Conservation (phyloP, 768 basidiomycete genomes). For the Lactifluus piperatus region DNA sequence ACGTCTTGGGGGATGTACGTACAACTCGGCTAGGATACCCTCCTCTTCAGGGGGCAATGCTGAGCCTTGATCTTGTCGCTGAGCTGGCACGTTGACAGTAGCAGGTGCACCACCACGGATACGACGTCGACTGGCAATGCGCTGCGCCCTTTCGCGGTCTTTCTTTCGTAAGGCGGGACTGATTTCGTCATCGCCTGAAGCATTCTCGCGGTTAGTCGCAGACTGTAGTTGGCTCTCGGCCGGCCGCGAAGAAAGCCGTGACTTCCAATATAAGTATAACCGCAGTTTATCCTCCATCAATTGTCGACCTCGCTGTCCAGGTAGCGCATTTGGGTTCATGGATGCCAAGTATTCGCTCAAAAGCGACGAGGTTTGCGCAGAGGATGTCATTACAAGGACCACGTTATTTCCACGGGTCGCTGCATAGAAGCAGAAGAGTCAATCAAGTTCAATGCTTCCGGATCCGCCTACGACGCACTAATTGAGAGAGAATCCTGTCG, state of each 20-base stretch:
- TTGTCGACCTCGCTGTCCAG: conserved; percentile 52
- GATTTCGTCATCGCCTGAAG: conserved; percentile 30
- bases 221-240: conserved; percentile 27
- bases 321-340: conserved; percentile 48
- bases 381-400: conserved; percentile 83
- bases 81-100: conserved; percentile 4
- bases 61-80: neutral
- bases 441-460: neutral
- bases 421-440: neutral
- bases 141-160: conserved; percentile 52
- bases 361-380: conserved; percentile 61
- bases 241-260: conserved; percentile 34
- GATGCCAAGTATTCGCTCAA: conserved; percentile 72
- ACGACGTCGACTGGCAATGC: conserved; percentile 57
- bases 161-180: conserved; percentile 76
- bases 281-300: conserved; percentile 78
- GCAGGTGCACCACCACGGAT: conserved; percentile 62
- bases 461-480: conserved; percentile 17
- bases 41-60: conserved; percentile 25
- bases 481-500: conserved; percentile 39
- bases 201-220: conserved; percentile 23
- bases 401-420: conserved; percentile 55
- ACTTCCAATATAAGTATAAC: conserved; percentile 78
- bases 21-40: conserved; percentile 33
- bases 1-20: neutral